Evolutionary conservation across 306 rosid genomes (phyloP), one percentile per base, ranked within the genome.

Genomic region (Bauhinia variegata): DNA sequence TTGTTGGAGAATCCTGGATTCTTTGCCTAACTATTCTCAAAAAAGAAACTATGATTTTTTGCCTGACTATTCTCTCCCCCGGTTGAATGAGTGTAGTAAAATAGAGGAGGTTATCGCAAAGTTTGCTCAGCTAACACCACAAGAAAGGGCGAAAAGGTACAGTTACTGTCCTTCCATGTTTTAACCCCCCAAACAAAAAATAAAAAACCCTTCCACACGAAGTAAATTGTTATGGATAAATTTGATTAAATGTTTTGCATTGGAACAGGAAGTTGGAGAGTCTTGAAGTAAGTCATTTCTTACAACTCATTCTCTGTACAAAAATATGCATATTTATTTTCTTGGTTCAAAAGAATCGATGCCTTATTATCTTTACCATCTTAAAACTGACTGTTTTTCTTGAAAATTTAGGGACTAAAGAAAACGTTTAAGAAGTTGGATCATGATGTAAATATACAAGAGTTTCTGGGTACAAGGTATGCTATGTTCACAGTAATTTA

Each of bases 351-450:
- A 59, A 15, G 11, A 11, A 12, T 8, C 14, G 13, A 4, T 75
- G 55, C 44, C 54, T 65, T 32, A 9, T 66, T 32, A 23, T 49
- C 30, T 56, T 7, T 43, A 44, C 8, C 54, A 12, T 62, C 68
- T 54, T 58, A 47, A 58, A 68, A 63, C 54, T 17, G 31, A 50
- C 62, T 70, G 15, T 49, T 49, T 75, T 75, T 65, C 50, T 82
- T 79, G 85, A 52, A 68, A 74, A 61, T 83, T 62, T 76, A 91
- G 96, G 91, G 82, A 50, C 80, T 91, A 66, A 83, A 80, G 80
- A 91, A 91, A 75, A 86, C 97, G 16, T 91, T 91, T 33, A 86
- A 76, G 85, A 88, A 88, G 85, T 55, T 91, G 71, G 96, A 84
- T 62, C 97, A 91, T 75, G 96, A 88, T 47, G 91, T 88, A 53